Evolutionary conservation across 257 asterid genomes (phyloP), one percentile per base, ranked within the genome.

Genomic region (Coffea eugenioides): DNA sequence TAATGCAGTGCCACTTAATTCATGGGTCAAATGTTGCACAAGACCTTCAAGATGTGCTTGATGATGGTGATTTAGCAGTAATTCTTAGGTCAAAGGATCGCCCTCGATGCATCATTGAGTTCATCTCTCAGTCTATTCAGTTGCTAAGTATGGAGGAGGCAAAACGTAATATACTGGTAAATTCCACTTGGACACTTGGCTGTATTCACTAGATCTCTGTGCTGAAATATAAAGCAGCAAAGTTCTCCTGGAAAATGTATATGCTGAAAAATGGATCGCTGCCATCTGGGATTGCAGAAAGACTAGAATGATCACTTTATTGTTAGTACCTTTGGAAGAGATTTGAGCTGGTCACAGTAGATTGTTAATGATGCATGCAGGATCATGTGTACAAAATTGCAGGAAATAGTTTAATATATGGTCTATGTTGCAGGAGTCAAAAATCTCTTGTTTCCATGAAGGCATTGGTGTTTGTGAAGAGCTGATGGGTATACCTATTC

Each of bases 391-490:
- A 3, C 13, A 16, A 61, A 27, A 46, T 46, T 51, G 45, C 69
- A 15, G 20, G 59, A 31, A 12, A 51, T 31, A 36, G 41, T 13
- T 69, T 74, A 65, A 72, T 79, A n/a, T 65, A 15, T 66, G 64
- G 34, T 61, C 72, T 66, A 14, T 83, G 76, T n/a, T 85, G 85
- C 88, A 95, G 99, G 99, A 92, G 71, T 87, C 98, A 6, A 95
- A 95, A 80, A 90, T 95, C 25, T 46, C 90, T 41, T 92, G 96
- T 87, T 95, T 93, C 80, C 98, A 95, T 25, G 95, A 95, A 76
- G 97, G 96, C 46, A 89, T 95, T 45, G 91, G 91, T 68, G 87
- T 90, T 59, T 95, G 99, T 59, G 99, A 95, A 80, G 93, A 95
- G 89, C 92, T 95, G 49, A 75, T 92, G 73, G 91, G 97, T 57